A percentile compares a stretch with the other conserved stretches of the same genome.
These are phyloP conservation scores for Pelargonium fulgidum DNA, from an alignment of 441 rosid genomes.

Conservation along the genomic window DNA sequence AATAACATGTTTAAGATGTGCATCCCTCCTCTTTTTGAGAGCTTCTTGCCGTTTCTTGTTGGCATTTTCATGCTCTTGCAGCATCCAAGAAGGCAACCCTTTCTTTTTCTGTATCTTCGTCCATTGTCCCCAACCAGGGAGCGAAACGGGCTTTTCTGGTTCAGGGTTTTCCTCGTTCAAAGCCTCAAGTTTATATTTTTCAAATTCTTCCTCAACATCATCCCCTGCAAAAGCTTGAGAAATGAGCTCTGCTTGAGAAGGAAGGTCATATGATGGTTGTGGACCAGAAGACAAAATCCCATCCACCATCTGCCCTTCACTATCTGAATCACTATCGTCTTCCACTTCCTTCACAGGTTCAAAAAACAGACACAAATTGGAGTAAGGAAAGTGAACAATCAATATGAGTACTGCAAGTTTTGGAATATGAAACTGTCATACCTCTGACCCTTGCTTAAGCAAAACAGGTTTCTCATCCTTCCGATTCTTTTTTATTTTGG, in stretches of 20 bases:
- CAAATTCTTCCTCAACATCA: constrained; percentile 73
- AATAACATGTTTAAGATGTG: constrained; percentile 63
- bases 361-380: constrained; percentile 8
- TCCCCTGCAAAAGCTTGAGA: constrained; percentile 89
- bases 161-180: constrained; percentile 69
- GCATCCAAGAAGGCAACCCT: constrained; percentile 80
- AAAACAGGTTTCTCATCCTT: constrained; percentile 24
- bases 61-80: constrained; percentile 61
- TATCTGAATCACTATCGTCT: constrained; percentile 59
- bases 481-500: constrained; percentile 27
- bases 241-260: constrained; percentile 86
- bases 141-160: constrained; percentile 65
- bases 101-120: constrained; percentile 60
- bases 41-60: constrained; percentile 56
- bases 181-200: constrained; percentile 56
- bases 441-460: constrained; percentile 39
- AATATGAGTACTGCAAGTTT: not conserved
- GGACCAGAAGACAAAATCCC: constrained; percentile 54
- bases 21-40: constrained; percentile 75
- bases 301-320: constrained; percentile 70
- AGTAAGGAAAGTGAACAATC: constrained; percentile 11
- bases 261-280: constrained; percentile 51
- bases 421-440: constrained; percentile 16
- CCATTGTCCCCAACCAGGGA: constrained; percentile 98
- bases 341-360: constrained; percentile 32